Evolutionary conservation across 1,284 basidiomycete species (phyloP).

Genomic region (Sporisorium graminicola): DNA sequence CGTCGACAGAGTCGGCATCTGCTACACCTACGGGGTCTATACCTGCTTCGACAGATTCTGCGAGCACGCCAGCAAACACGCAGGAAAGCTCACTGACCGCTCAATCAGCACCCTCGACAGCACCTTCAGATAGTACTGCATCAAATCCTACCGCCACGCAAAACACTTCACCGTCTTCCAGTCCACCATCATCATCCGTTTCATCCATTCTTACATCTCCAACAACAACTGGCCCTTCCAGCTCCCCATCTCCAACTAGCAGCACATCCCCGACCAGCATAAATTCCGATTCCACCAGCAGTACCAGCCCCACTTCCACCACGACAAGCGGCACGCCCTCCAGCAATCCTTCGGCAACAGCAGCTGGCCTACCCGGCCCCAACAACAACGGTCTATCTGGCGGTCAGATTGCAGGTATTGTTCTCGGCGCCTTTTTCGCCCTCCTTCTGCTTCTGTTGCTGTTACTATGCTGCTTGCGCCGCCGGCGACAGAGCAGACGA

Average conservation of each 20-base stretch:
- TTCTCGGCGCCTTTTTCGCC: slow-evolving; percentile 46
- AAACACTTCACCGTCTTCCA: background rate
- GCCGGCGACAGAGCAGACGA: slow-evolving; percentile 25
- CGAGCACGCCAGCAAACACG: slow-evolving; percentile 2
- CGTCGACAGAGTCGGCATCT: slow-evolving; percentile 5
- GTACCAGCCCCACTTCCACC: background rate
- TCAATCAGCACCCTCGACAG: slow-evolving; percentile 5
- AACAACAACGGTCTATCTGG: slow-evolving; percentile 34
- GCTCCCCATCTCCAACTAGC: background rate
- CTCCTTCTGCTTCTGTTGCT: slow-evolving; percentile 51
- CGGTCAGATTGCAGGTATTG: slow-evolving; percentile 60
- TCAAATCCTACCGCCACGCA: background rate
- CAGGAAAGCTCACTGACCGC: slow-evolving; percentile 15
- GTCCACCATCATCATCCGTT: background rate
- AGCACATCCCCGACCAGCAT: background rate
- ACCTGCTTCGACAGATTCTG: background rate
- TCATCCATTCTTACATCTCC: slow-evolving; percentile 4
- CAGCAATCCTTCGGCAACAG: slow-evolving; percentile 24
- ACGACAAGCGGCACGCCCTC: background rate
- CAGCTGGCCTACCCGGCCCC: slow-evolving; percentile 17
- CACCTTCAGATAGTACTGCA: slow-evolving; percentile 6
- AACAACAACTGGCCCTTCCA: background rate
- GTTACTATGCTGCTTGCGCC: slow-evolving; percentile 41
- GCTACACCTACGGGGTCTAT: background rate
- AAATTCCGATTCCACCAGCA: background rate